phyloP scores from a whole-genome alignment of 371 early-diverging fungal genomes.

The Smittium culicis region DNA sequence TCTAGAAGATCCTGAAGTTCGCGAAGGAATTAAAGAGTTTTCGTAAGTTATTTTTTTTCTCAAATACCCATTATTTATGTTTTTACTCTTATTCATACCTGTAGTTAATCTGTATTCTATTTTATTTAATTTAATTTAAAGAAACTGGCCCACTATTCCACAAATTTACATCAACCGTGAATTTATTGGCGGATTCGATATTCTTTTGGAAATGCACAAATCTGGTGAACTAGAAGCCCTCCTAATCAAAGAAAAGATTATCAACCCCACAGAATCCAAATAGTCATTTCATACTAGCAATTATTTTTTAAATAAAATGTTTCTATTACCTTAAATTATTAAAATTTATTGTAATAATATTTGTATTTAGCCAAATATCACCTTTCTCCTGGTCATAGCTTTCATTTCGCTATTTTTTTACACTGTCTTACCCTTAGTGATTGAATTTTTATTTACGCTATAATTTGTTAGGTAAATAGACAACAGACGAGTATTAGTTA shows the following conservation, averaged over 20 bases:
- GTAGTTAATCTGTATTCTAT: no score
- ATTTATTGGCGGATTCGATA: conserved; percentile 89
- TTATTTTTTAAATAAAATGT: no score
- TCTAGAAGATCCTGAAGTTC: conserved; percentile 73
- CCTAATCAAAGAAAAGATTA: not conserved
- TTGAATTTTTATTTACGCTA: no score
- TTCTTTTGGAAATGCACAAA: conserved; percentile 70
- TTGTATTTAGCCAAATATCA: no score
- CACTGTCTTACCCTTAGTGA: no score
- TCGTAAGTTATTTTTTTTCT: conserved; percentile 1
- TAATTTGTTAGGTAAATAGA: no score
- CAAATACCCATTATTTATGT: not conserved
- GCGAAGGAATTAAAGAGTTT: conserved; percentile 84
- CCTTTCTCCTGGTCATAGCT: no score
- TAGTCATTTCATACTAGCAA: not conserved
- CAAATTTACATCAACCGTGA: conserved; percentile 87
- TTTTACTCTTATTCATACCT: no score
- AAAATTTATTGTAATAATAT: no score
- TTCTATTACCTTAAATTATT: no score
- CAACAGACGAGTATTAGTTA: no score
- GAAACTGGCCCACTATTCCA: conserved; percentile 72
- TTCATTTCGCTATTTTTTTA: no score
- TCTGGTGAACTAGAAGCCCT: conserved; percentile 28
- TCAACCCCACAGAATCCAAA: not conserved
- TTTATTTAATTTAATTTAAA: conserved; percentile 40